Base-by-base conservation (phyloP, 1,139 yeast genomes). In the Magnusiomyces clavatus region DNA sequence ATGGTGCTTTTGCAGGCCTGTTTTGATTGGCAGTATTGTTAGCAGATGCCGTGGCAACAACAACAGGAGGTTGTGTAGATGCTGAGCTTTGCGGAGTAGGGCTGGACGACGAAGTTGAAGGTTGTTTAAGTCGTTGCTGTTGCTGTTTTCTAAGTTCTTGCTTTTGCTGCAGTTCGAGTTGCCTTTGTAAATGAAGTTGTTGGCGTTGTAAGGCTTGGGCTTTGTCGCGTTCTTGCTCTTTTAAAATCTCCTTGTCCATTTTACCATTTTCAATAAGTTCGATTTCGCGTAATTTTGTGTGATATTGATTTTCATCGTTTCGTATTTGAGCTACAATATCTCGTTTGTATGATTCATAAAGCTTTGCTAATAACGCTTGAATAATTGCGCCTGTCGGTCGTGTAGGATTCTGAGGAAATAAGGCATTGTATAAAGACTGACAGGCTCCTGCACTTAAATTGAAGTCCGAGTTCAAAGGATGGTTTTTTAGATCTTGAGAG, bases 211-310 rank as follows among this genome's bases (percentile, higher is more conserved):
- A 52, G 11, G 49, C 49, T 49, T 57, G 59, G 3, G 57, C 54
- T 50, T 58, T 55, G 13, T 31, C 43, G 12, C 19, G 44, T 46
- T 48, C 44, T 34, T 43, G 49, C 38, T 62, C 66, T 31, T 58
- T 58, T 20, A 62, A 50, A 36, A 66, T 52, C 48, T 64, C 63
- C 1, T 55, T 54, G 54, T 70, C 73, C 64, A 70, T 56, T 49
- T 66, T 64, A 1, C 74, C 75, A 20, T 60, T 59, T 43, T 67
- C 71, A 31, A 71, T 68, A 43, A 60, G 60, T 31, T 62, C 65
- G 19, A 71, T 68, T 50, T 71, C 73, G 3, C 59, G 56, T 19
- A 65, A 54, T 46, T 62, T 60, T 24, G 56, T 60, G 14, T 57
- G 56, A 53, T 62, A 70, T 13, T 61, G 62, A 37, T 58, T 58